phyloP scores from a whole-genome alignment of 768 basidiomycete species.

The Tylopilus sp. region DNA sequence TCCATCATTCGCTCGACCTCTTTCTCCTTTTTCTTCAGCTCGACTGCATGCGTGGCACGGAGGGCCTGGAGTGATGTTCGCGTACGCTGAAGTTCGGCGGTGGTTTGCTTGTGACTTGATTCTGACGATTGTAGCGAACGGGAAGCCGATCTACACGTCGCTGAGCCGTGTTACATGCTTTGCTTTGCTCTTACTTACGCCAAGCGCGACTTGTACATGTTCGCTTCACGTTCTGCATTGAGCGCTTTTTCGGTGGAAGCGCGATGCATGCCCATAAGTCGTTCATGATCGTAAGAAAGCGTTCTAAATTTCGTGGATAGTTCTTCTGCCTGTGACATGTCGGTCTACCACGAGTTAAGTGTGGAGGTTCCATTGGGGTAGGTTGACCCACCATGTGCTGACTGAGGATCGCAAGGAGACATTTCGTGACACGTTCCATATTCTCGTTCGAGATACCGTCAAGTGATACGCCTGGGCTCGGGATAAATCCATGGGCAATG shows the following conservation, averaged over 20 bases:
- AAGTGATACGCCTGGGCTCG: conserved; percentile 61
- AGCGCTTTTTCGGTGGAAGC: conserved; percentile 57
- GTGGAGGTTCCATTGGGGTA: conserved; percentile 1
- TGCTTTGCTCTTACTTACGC: conserved; percentile 46
- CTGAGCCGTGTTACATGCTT: conserved; percentile 6
- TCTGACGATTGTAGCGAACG: conserved; percentile 59
- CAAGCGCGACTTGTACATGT: conserved; percentile 66
- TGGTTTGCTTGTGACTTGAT: conserved; percentile 65
- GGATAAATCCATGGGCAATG: conserved; percentile 73
- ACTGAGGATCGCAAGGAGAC: conserved; percentile 70
- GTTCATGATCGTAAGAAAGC: conserved; percentile 77
- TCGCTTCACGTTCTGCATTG: conserved; percentile 76
- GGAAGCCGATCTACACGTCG: conserved; percentile 41
- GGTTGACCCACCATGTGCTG: conserved; percentile 65
- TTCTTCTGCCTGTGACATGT: conserved; percentile 78
- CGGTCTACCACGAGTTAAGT: conserved; percentile 44
- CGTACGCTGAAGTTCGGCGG: conserved; percentile 68
- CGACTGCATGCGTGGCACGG: conserved; percentile 63
- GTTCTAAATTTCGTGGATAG: conserved; percentile 72
- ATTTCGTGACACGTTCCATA: conserved; percentile 61
- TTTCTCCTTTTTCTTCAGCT: conserved; percentile 79
- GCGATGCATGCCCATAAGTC: conserved; percentile 63
- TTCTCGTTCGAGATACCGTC: conserved; percentile 59
- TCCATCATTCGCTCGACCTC: conserved; percentile 74
- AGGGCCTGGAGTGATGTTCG: conserved; percentile 64